Conservation (phyloP, 768 basidiomycete genomes). For the Russula foetens region DNA sequence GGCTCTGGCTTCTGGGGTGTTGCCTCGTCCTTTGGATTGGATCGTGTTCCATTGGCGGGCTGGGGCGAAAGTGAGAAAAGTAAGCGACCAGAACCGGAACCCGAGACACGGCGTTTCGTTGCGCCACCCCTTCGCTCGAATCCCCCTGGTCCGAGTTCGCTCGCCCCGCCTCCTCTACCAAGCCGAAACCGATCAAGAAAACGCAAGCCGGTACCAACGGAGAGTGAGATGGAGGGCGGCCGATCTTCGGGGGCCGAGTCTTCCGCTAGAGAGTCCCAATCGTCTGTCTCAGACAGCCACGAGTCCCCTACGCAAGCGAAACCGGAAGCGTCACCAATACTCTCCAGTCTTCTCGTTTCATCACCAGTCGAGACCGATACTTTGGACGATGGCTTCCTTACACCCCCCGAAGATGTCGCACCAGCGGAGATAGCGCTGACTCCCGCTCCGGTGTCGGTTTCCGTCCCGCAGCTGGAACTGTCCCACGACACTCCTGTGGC, state of each 20-base stretch:
- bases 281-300: not conserved
- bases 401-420: conserved; percentile 8
- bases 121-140: conserved; percentile 11
- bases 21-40: conserved; percentile 48
- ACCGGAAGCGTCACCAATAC: conserved; percentile 9
- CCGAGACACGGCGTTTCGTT: conserved; percentile 23
- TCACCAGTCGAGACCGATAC: conserved; percentile 2
- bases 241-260: not conserved
- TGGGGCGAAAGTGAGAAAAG: conserved; percentile 39
- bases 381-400: conserved; percentile 3
- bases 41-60: conserved; percentile 41
- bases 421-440: not conserved
- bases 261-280: not conserved
- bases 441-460: conserved; percentile 21
- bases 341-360: conserved; percentile 9
- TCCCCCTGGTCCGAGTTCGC: conserved; percentile 7
- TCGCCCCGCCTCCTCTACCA: conserved; percentile 17
- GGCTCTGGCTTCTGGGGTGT: conserved; percentile 53
- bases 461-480: conserved; percentile 22
- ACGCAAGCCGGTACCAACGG: not conserved
- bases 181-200: conserved; percentile 13
- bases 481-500: conserved; percentile 26
- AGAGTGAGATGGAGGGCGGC: not conserved
- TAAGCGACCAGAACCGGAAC: conserved; percentile 24
- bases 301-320: not conserved